Conservation (phyloP, 345 rosid species). For the Streptanthus diversifolius region DNA sequence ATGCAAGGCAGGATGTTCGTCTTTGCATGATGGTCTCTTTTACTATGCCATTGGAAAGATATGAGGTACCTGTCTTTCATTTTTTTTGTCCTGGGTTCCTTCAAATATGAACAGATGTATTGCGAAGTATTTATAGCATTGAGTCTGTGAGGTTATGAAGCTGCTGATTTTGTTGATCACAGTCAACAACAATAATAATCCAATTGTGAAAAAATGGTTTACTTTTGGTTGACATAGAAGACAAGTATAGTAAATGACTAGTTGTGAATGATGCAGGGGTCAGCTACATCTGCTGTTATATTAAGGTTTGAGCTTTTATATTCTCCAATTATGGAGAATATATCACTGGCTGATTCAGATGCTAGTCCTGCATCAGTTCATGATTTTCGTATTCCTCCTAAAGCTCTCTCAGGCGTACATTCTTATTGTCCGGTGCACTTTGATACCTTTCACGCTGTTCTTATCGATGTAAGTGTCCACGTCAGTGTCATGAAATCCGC, state of each 20-base stretch:
- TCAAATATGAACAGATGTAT: background rate
- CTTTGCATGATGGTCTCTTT: conserved; percentile 79
- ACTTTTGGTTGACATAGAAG: conserved; percentile 7
- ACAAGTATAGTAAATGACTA: background rate
- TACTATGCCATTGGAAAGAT: conserved; percentile 52
- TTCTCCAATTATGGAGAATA: conserved; percentile 55
- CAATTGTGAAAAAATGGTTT: background rate
- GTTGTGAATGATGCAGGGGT: conserved; percentile 46
- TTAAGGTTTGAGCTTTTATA: conserved; percentile 93
- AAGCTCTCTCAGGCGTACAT: conserved; percentile 91
- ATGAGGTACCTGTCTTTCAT: conserved; percentile 48
- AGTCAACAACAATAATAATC: background rate
- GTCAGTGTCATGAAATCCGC: conserved; percentile 63
- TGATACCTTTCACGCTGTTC: conserved; percentile 80
- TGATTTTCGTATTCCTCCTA: conserved; percentile 91
- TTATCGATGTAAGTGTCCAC: conserved; percentile 78
- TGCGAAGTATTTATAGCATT: background rate
- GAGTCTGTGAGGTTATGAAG: background rate
- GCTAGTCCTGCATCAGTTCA: conserved; percentile 69
- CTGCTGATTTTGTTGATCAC: background rate
- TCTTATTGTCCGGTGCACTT: conserved; percentile 93
- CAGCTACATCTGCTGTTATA: conserved; percentile 70
- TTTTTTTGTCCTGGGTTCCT: background rate
- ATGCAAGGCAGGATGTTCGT: conserved; percentile 89
- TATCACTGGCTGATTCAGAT: conserved; percentile 50